Percentiles rank a stretch among this genome's conserved stretches.
Conservation (phyloP, 305 asterid species). For the Rubia occidens region DNA sequence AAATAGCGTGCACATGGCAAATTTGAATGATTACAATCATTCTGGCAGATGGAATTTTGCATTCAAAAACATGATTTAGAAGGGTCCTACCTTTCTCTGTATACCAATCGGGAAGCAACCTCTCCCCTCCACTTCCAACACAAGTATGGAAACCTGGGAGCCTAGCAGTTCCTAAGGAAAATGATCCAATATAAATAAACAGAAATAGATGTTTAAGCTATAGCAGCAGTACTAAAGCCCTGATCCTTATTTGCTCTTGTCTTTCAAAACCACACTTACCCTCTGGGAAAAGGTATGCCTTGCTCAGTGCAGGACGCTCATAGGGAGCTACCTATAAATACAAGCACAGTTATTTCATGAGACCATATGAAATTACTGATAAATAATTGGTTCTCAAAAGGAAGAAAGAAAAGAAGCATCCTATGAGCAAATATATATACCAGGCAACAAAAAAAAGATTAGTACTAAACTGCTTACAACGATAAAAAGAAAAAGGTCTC, state of each 20-base stretch:
- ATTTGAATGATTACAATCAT: background rate
- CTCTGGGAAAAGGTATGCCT: conserved; percentile 85
- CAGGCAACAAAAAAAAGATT: background rate
- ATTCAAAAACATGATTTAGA: background rate
- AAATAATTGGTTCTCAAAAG: background rate
- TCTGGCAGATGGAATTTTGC: background rate
- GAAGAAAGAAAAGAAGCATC: conserved; percentile 4
- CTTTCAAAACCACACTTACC: conserved; percentile 38
- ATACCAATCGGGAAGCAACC: conserved; percentile 95
- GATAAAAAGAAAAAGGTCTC: background rate
- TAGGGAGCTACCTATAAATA: conserved; percentile 89
- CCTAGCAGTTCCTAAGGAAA: conserved; percentile 75
- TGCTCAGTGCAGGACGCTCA: conserved; percentile 97
- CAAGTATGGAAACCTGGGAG: conserved; percentile 91
- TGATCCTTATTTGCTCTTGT: background rate
- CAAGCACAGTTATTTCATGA: background rate
- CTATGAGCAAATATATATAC: background rate
- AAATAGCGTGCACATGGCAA: background rate
- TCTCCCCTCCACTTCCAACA: conserved; percentile 99
- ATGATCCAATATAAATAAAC: conserved; percentile 5
- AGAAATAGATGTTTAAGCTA: background rate
- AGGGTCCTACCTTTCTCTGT: conserved; percentile 59
- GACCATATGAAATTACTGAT: background rate
- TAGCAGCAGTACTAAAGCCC: conserved; percentile 6
- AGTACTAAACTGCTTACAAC: background rate